phyloP scores from a whole-genome alignment of 805 yeast genomes.

The Hyphopichia homilentoma region DNA sequence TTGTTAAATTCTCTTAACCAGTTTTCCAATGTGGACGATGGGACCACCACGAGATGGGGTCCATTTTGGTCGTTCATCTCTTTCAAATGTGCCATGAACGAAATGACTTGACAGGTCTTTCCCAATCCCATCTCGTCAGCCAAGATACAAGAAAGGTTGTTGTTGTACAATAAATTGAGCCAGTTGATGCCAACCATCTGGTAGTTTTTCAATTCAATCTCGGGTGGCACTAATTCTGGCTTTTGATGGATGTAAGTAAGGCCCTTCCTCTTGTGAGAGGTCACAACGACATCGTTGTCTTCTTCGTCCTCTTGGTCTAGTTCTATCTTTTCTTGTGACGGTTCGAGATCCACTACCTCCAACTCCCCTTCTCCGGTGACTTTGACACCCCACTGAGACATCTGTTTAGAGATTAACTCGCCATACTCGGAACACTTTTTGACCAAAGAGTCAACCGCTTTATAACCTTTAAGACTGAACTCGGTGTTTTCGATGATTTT shows the following conservation, averaged over 20 bases:
- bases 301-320: constrained; percentile 23
- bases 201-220: constrained; percentile 72
- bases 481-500: constrained; percentile 68
- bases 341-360: constrained; percentile 51
- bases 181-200: constrained; percentile 98
- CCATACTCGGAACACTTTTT: constrained; percentile 80
- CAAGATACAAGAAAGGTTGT: constrained; percentile 81
- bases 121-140: constrained; percentile 99
- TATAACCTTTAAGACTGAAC: constrained; percentile 76
- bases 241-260: constrained; percentile 57
- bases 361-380: constrained; percentile 67
- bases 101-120: constrained; percentile 92
- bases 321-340: constrained; percentile 20
- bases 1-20: constrained; percentile 94
- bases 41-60: constrained; percentile 93
- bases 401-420: constrained; percentile 61
- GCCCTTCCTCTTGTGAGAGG: constrained; percentile 16
- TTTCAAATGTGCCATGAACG: constrained; percentile 83
- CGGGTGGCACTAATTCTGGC: constrained; percentile 64
- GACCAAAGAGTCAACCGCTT: constrained; percentile 91
- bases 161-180: constrained; percentile 75
- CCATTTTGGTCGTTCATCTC: constrained; percentile 52
- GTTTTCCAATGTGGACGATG: constrained; percentile 93
- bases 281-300: constrained; percentile 29
- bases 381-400: constrained; percentile 85